Percentiles rank a stretch among this genome's conserved stretches.
phyloP scores from a whole-genome alignment of 2,329 filamentous ascomycete genomes.

The Phaeophleospora eucalypticola region DNA sequence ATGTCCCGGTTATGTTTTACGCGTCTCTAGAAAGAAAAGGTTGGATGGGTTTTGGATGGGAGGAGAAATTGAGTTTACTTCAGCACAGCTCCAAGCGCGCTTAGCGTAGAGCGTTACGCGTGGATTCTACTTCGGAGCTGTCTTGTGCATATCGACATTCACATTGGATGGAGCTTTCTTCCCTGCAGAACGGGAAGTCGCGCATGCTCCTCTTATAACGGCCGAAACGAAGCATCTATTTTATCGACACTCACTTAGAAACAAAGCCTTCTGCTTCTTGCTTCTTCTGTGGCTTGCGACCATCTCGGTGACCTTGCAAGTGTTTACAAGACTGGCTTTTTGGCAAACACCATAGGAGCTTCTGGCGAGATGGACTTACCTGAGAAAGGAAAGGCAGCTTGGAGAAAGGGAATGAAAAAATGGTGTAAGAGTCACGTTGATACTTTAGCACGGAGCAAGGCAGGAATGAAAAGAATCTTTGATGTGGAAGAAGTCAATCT shows the following conservation, averaged over 20 bases:
- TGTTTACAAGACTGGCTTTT: not conserved
- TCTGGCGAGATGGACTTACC: not conserved
- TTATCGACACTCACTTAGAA: not conserved
- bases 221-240: not conserved
- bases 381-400: not conserved
- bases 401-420: not conserved
- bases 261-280: not conserved
- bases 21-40: not conserved
- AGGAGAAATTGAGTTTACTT: not conserved
- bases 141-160: slow-evolving; percentile 7
- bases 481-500: not conserved
- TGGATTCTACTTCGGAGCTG: not conserved
- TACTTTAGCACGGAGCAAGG: not conserved
- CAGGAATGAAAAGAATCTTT: not conserved
- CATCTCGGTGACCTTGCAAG: not conserved
- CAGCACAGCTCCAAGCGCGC: slow-evolving; percentile 4
- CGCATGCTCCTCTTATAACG: not conserved
- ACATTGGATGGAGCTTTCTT: not conserved
- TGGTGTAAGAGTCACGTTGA: not conserved
- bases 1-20: slow-evolving; percentile 1
- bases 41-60: slow-evolving; percentile 1
- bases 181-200: not conserved
- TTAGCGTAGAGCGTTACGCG: slow-evolving; percentile 7
- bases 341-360: not conserved
- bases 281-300: not conserved